Conservation (phyloP, 805 yeast genomes). For the Hyphopichia homilentoma region DNA sequence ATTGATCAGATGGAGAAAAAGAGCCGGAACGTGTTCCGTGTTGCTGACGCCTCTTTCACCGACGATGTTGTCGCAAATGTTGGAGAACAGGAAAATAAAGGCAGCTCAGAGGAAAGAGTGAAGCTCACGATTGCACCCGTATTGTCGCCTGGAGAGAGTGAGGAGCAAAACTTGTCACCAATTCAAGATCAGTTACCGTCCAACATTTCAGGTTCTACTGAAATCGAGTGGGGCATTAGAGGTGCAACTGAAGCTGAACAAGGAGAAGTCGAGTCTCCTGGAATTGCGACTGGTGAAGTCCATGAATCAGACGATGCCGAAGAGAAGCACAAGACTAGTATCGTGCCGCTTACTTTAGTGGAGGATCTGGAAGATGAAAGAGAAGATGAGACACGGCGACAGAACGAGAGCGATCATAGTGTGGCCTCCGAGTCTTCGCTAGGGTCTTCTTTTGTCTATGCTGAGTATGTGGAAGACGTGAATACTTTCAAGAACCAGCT, state of each 20-base stretch:
- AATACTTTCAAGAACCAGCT: slow-evolving; percentile 12
- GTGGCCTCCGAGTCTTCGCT: too few relatives aligned
- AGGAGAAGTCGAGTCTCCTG: neutral
- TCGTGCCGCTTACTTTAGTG: neutral
- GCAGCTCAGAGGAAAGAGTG: too few relatives aligned
- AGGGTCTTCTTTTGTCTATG: slow-evolving; percentile 3
- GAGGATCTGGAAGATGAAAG: too few relatives aligned
- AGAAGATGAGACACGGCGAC: too few relatives aligned
- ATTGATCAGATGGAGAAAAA: too few relatives aligned
- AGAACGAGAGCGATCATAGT: neutral
- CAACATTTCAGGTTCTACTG: slow-evolving; percentile 16
- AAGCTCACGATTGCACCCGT: too few relatives aligned
- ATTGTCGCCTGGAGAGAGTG: too few relatives aligned
- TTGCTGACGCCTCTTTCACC: too few relatives aligned
- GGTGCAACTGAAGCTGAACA: slow-evolving; percentile 1
- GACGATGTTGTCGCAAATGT: too few relatives aligned
- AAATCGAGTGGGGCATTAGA: slow-evolving; percentile 4
- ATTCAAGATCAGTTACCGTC: slow-evolving; percentile 12
- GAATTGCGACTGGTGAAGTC: neutral
- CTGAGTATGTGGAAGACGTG: slow-evolving; percentile 16
- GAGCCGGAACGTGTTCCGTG: too few relatives aligned
- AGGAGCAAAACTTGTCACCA: slow-evolving; percentile 1
- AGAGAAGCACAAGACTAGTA: neutral
- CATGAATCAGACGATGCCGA: neutral
- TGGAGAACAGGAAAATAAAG: too few relatives aligned